Conservation (phyloP, 805 yeast genomes). For the Starmera quercuum region DNA sequence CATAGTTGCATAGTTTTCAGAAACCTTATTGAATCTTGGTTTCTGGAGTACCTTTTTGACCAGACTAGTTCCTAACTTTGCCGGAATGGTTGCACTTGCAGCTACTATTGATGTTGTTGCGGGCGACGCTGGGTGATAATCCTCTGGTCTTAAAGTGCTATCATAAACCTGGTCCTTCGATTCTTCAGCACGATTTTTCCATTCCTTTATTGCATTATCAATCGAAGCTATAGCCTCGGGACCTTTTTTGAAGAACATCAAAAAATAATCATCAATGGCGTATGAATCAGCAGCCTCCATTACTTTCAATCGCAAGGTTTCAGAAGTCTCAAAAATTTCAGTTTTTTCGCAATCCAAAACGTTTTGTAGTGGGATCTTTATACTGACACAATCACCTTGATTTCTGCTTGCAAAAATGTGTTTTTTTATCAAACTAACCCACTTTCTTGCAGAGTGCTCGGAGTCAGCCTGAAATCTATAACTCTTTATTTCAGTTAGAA, state of each 20-base stretch:
- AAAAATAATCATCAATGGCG: conserved; percentile 60
- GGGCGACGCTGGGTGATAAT: neutral
- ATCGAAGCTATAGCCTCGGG: conserved; percentile 33
- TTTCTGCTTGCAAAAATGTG: conserved; percentile 71
- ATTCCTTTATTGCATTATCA: conserved; percentile 29
- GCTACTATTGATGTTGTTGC: neutral
- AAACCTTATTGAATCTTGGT: too few species aligned
- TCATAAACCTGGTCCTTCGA: conserved; percentile 5
- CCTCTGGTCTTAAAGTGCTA: conserved; percentile 4
- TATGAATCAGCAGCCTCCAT: conserved; percentile 44
- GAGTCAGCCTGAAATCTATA: conserved; percentile 72
- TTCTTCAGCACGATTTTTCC: conserved; percentile 4
- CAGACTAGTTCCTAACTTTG: too few species aligned
- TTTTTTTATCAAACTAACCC: conserved; percentile 72
- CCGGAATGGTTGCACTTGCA: too few species aligned
- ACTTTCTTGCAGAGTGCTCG: conserved; percentile 61
- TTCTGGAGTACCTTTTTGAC: too few species aligned
- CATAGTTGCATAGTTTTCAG: too few species aligned
- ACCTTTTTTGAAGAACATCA: conserved; percentile 57
- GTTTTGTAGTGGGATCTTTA: conserved; percentile 69
- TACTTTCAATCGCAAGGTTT: conserved; percentile 53
- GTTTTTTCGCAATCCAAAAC: conserved; percentile 54
- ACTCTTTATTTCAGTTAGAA: conserved; percentile 49
- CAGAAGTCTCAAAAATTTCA: conserved; percentile 46
- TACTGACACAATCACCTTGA: conserved; percentile 60